These are phyloP conservation scores for Madurella fahalii DNA, from an alignment of 2,329 filamentous ascomycete species.

Conservation along the genomic window DNA sequence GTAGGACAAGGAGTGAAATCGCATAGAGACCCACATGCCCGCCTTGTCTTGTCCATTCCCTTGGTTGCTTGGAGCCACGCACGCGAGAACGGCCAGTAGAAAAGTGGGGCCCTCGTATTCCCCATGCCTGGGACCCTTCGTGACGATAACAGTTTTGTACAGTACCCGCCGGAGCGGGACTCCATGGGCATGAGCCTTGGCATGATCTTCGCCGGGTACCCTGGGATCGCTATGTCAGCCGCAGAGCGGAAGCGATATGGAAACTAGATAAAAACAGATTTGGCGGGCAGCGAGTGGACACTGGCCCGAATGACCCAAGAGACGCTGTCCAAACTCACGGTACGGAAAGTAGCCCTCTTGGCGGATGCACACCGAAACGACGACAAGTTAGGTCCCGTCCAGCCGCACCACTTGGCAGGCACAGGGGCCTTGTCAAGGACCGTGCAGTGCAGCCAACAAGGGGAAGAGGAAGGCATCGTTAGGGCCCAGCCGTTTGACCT, in stretches of 20 bases:
- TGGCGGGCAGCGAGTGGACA: not conserved
- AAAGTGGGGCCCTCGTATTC: slow-evolving; percentile 20
- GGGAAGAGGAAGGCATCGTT: not conserved
- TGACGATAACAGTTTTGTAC: slow-evolving; percentile 10
- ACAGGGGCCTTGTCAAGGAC: slow-evolving; percentile 4
- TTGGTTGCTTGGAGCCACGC: slow-evolving; percentile 21
- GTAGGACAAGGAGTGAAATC: slow-evolving; percentile 4
- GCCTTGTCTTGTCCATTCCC: slow-evolving; percentile 5
- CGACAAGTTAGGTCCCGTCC: not conserved
- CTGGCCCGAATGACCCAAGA: not conserved
- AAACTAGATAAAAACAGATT: not conserved
- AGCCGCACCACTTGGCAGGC: slow-evolving; percentile 16
- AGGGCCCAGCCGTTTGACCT: slow-evolving; percentile 5
- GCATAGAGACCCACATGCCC: slow-evolving; percentile 1
- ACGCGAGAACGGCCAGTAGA: slow-evolving; percentile 8
- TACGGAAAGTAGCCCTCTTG: not conserved
- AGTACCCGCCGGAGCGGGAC: slow-evolving; percentile 10
- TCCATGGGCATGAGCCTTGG: not conserved
- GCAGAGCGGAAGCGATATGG: slow-evolving; percentile 5
- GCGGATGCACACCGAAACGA: not conserved
- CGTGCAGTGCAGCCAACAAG: slow-evolving; percentile 1
- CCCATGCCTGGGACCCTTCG: slow-evolving; percentile 1
- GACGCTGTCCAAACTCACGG: not conserved
- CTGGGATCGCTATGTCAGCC: slow-evolving; percentile 5
- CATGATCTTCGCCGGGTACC: slow-evolving; percentile 5